Evolutionary conservation across 2,329 filamentous ascomycete species (phyloP).

Genomic region (Colletotrichum plurivorum): DNA sequence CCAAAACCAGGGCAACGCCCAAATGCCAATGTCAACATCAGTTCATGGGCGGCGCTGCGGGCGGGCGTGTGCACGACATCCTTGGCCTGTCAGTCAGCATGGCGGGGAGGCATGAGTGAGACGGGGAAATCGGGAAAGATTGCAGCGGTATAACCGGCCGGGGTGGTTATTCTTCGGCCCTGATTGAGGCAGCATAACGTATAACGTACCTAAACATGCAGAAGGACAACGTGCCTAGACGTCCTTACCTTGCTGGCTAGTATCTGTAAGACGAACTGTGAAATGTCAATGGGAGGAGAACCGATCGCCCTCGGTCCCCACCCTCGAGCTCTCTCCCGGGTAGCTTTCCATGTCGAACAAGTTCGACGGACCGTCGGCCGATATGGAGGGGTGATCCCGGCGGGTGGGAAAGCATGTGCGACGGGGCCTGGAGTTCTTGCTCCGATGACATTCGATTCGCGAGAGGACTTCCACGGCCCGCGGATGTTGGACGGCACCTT

Average conservation of each 20-base stretch:
- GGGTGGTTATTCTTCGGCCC: too few species aligned
- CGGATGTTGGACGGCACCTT: background rate
- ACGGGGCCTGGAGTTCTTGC: background rate
- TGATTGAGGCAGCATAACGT: background rate
- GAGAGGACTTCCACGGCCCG: too few species aligned
- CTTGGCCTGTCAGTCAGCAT: background rate
- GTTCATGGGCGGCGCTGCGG: too few species aligned
- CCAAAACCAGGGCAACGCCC: too few species aligned
- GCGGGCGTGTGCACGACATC: too few species aligned
- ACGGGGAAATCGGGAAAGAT: conserved; percentile 8
- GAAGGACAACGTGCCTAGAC: conserved; percentile 5
- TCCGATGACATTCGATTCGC: background rate
- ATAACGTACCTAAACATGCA: background rate
- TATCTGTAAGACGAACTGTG: background rate
- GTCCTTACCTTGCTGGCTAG: background rate
- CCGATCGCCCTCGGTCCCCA: too few species aligned
- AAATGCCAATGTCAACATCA: too few species aligned
- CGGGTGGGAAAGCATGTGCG: background rate
- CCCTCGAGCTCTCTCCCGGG: too few species aligned
- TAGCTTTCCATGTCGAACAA: background rate
- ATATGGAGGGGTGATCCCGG: conserved; percentile 1
- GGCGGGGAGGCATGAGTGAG: background rate
- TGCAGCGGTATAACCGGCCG: background rate
- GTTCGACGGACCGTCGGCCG: conserved; percentile 15
- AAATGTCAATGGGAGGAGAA: background rate